Evolutionary conservation across 257 asterid genomes (phyloP), one percentile per base, ranked within the genome.

Genomic region (Nyctanthes arbortristis): DNA sequence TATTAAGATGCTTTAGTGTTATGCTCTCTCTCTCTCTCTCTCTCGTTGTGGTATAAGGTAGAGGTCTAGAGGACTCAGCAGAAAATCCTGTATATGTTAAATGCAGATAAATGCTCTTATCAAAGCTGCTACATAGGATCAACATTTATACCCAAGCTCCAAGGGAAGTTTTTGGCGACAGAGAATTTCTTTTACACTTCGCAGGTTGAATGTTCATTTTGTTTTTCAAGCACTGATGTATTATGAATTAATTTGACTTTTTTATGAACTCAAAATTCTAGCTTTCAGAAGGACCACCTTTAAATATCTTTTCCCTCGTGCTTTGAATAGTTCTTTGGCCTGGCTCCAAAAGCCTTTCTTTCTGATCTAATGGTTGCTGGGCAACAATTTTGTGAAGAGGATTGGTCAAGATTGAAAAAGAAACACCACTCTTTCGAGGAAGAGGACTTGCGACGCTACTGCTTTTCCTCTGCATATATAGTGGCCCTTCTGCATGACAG

Each of bases 381-480:
- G 69, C 81, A 91, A 82, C 78, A 78, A 61, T 94, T 91, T 78
- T 94, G 99, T 52, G 88, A 79, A 20, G 96, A 82, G 69, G 89
- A 94, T 52, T 94, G 99, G 97, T 84, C 93, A 36, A 82, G 75
- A 65, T 84, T 91, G 86, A 82, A 83, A 58, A 73, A 70, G 66
- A 88, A 86, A 64, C 81, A 94, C 81, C 65, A 52, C 52, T 75
- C 81, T 37, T 80, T 86, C 24, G 85, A 82, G 47, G 95, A 85
- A 58, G 97, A 91, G 75, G 96, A 91, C 32, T 85, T 94, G 69
- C 81, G 68, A 71, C 96, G 80, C 22, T 89, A 91, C 81, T 91
- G 97, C 87, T 93, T 93, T 76, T 93, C 99, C 34, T 87, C 99
- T 13, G 99, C 99, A 22, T 94, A 91, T 75, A 91, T 94, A n/a